Percentiles rank a stretch among this genome's conserved stretches.
Evolutionary conservation across 2,329 filamentous ascomycete genomes (phyloP).

Genomic region (Drechslera avenae): DNA sequence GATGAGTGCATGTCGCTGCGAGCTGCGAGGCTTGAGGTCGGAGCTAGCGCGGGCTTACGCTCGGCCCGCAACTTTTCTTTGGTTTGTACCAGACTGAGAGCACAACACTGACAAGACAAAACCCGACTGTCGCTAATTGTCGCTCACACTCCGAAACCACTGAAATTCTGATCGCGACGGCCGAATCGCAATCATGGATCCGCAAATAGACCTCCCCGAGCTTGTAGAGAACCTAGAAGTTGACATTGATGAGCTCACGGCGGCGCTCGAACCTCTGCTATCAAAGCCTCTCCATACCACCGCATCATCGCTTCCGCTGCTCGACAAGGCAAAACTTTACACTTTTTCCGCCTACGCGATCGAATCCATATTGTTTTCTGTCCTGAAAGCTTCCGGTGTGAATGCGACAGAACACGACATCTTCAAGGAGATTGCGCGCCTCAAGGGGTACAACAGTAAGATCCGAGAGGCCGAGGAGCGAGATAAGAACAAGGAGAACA

Average conservation of each 20-base stretch:
- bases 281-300: slow-evolving; percentile 66
- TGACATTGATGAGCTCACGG: slow-evolving; percentile 79
- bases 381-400: slow-evolving; percentile 76
- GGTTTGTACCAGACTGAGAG: background rate
- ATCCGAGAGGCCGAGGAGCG: slow-evolving; percentile 73
- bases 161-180: background rate
- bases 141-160: background rate
- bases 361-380: slow-evolving; percentile 86
- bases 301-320: slow-evolving; percentile 80
- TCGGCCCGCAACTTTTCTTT: slow-evolving; percentile 36
- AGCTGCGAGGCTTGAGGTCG: slow-evolving; percentile 6
- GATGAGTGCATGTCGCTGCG: slow-evolving; percentile 17
- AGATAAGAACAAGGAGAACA: slow-evolving; percentile 50
- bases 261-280: slow-evolving; percentile 74
- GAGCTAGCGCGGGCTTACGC: slow-evolving; percentile 26
- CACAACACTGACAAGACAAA: slow-evolving; percentile 1
- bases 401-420: slow-evolving; percentile 84
- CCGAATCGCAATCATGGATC: slow-evolving; percentile 53
- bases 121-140: background rate
- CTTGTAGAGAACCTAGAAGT: slow-evolving; percentile 75
- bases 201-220: slow-evolving; percentile 62
- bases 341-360: slow-evolving; percentile 87
- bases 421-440: slow-evolving; percentile 81
- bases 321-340: slow-evolving; percentile 94
- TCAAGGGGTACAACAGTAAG: slow-evolving; percentile 91